Evolutionary conservation across 345 rosid species (phyloP).

Genomic region (Euphorbia tirucalli): DNA sequence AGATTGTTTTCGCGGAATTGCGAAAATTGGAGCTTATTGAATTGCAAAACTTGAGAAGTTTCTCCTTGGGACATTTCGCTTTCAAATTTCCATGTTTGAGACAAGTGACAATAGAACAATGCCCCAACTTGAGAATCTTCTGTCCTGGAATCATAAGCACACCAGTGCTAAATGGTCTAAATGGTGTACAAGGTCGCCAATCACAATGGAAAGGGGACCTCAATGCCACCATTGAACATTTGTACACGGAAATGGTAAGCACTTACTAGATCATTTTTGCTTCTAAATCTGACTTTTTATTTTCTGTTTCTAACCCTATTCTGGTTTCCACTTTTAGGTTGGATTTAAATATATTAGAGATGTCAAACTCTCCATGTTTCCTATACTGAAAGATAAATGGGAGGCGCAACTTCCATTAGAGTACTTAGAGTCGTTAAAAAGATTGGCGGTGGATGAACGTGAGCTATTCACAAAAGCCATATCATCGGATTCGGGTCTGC

Average conservation of each 20-base stretch:
- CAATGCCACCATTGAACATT: background rate
- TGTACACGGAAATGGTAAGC: background rate
- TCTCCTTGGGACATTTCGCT: background rate
- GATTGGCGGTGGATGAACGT: too few species aligned
- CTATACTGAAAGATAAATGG: background rate
- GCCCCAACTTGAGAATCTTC: background rate
- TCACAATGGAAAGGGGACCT: background rate
- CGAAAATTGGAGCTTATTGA: background rate
- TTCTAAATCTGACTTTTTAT: background rate
- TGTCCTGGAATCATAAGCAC: background rate
- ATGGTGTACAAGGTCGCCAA: background rate
- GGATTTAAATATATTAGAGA: too few species aligned
- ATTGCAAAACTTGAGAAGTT: background rate
- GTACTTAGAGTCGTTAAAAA: too few species aligned
- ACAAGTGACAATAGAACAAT: background rate
- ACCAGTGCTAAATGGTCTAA: too few species aligned
- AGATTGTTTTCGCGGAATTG: background rate
- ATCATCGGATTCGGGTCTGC: too few species aligned
- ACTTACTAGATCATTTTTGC: background rate
- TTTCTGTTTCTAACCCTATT: too few species aligned
- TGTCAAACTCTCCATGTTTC: background rate
- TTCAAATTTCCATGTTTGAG: background rate
- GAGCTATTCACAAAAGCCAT: too few species aligned
- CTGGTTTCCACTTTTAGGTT: too few species aligned
- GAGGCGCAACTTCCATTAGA: too few species aligned